These are phyloP conservation scores for Paecilomyces niveus DNA, from an alignment of 2,329 filamentous ascomycete species.

Conservation along the genomic window DNA sequence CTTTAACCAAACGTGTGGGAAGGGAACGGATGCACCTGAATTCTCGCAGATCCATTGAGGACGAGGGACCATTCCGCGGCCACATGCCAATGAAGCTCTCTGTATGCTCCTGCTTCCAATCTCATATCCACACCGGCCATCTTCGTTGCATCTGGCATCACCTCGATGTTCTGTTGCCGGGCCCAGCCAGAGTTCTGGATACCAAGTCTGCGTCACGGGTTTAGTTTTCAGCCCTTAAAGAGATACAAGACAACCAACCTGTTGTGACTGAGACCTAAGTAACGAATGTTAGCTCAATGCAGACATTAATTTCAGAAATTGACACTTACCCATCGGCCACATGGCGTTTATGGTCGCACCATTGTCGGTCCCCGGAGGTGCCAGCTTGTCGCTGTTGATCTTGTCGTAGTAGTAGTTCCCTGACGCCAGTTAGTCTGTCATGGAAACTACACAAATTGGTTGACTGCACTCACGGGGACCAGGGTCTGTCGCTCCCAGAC, in stretches of 20 bases:
- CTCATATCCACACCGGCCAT: conserved; percentile 58
- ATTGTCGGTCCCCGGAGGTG: conserved; percentile 48
- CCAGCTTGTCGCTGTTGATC: conserved; percentile 48
- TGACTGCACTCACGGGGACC: conserved; percentile 37
- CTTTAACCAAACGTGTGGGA: not conserved
- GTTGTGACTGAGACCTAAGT: conserved; percentile 38
- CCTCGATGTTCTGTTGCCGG: conserved; percentile 46
- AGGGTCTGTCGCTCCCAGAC: conserved; percentile 44
- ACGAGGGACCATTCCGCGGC: conserved; percentile 33
- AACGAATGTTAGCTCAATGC: conserved; percentile 3
- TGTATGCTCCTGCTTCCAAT: conserved; percentile 50
- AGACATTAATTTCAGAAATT: no score
- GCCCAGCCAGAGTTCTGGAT: conserved; percentile 46
- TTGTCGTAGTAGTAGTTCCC: conserved; percentile 45
- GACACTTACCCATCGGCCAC: conserved; percentile 46
- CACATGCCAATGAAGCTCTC: conserved; percentile 53
- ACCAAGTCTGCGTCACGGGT: conserved; percentile 25
- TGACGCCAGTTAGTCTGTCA: conserved; percentile 5
- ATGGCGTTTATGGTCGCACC: conserved; percentile 34
- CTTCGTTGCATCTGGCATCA: conserved; percentile 43
- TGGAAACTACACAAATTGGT: not conserved
- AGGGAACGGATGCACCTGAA: conserved; percentile 18
- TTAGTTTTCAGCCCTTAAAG: not conserved
- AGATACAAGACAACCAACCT: conserved; percentile 17
- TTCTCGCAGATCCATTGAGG: conserved; percentile 31